phyloP scores from a whole-genome alignment of 306 rosid species.

The Lathyrus oleraceus region DNA sequence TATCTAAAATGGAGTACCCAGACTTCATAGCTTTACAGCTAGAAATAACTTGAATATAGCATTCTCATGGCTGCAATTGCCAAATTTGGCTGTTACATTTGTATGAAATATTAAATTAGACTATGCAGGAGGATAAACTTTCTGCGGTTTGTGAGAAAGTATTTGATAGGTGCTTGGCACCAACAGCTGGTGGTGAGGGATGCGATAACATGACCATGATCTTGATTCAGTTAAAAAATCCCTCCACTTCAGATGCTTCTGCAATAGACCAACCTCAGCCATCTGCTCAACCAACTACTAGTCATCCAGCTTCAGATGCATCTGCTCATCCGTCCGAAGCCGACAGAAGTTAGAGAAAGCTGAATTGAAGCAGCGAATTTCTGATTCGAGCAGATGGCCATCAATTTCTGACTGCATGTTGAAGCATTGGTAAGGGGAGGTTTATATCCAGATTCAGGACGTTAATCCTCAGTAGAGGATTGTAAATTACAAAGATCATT shows the following conservation, averaged over 20 bases:
- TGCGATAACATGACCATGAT: slow-evolving; percentile 99
- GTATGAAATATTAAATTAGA: slow-evolving; percentile 15
- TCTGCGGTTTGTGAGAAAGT: slow-evolving; percentile 83
- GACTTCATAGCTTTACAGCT: neutral
- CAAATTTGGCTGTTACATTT: neutral
- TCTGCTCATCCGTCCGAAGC: slow-evolving; percentile 44
- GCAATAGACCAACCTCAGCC: slow-evolving; percentile 46
- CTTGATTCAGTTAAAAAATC: slow-evolving; percentile 79
- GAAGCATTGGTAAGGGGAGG: slow-evolving; percentile 27
- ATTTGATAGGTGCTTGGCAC: slow-evolving; percentile 91
- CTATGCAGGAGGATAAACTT: slow-evolving; percentile 78
- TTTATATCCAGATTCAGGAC: slow-evolving; percentile 31
- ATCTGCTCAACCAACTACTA: slow-evolving; percentile 37
- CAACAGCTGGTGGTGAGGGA: slow-evolving; percentile 83
- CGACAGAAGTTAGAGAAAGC: slow-evolving; percentile 28
- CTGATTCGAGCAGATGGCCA: slow-evolving; percentile 10
- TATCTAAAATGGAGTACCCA: too few relatives aligned
- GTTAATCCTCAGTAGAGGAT: slow-evolving; percentile 36
- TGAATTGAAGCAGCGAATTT: slow-evolving; percentile 29
- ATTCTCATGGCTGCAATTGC: slow-evolving; percentile 17
- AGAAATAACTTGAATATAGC: neutral
- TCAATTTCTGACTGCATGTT: neutral
- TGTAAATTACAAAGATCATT: too few relatives aligned
- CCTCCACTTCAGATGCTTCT: slow-evolving; percentile 39
- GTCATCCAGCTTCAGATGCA: slow-evolving; percentile 35